Base-by-base conservation (phyloP, 371 early-diverging fungal species). In the Synchytrium microbalum region DNA sequence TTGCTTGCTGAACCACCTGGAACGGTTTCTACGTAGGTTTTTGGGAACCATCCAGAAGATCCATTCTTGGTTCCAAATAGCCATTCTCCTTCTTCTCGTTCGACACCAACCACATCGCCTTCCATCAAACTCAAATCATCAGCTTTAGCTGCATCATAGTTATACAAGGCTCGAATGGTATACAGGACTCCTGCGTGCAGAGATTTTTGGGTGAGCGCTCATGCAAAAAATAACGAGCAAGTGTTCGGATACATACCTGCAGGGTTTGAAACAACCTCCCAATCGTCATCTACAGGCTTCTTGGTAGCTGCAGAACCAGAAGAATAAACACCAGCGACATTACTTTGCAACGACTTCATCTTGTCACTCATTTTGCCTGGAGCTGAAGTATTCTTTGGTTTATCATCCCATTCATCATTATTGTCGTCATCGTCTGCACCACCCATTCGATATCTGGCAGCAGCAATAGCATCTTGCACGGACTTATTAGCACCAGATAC, bases 81-180 rank as follows among this genome's bases (percentile, higher is more conserved):
- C 79, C 79, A 79, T 14, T 65, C 75, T 1, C 72, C 76, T 32
- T 73, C 67, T 56, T 76, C 79, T 38, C 59, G 58, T 61, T 69
- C 67, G 1, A 79, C 75, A n/a, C 63, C 62, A 19, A 77, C 26
- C n/a, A 77, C 46, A 16, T 75, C 75, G 25, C 69, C 72, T 10
- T 53, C 63, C 23, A 46, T 38, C 31, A 79, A 52, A 29, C 25
- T 28, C 16, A 79, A 54, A 58, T 79, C 77, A 31, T 76, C 75
- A 8, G 66, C 63, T 13, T 68, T 61, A n/a, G 58, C 65, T 13
- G 64, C 62, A 33, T 66, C 64, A 56, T 70, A 79, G 13, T 68
- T 69, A 60, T 66, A 79, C 1, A 67, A 62, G 2, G 69, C 69
- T 27, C 64, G 63, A 1, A 63, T 72, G 31, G 67, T 25, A 33